Evolutionary conservation across 495 filamentous ascomycete species (phyloP).

Genomic region (Arthonia radiata): DNA sequence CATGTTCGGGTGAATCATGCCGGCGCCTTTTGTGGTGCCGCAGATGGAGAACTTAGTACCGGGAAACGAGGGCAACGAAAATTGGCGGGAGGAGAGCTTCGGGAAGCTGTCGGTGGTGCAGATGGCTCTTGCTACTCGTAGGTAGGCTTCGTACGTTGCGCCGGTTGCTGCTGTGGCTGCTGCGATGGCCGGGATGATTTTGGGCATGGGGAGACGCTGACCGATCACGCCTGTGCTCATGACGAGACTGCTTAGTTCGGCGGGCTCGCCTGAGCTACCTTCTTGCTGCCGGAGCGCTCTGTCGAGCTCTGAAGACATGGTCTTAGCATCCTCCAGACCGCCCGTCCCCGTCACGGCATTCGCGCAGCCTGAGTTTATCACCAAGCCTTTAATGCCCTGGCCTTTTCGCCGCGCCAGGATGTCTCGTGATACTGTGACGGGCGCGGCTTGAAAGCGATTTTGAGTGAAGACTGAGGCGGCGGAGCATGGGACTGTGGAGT

Average conservation of each 20-base stretch:
- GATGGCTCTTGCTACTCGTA: conserved; percentile 70
- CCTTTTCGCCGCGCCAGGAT: conserved; percentile 41
- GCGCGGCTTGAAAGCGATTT: conserved; percentile 94
- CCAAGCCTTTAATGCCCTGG: conserved; percentile 48
- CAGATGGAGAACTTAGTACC: conserved; percentile 55
- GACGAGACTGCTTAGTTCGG: conserved; percentile 48
- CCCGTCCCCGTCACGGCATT: conserved; percentile 93
- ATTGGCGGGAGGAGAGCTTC: conserved; percentile 69
- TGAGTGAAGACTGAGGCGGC: conserved; percentile 90
- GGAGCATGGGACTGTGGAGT: conserved; percentile 70
- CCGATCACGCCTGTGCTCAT: conserved; percentile 99
- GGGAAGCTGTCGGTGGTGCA: conserved; percentile 99
- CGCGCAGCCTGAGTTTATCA: conserved; percentile 90
- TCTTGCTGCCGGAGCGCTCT: conserved; percentile 21
- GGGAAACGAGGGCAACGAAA: conserved; percentile 63
- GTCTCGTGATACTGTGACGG: conserved; percentile 58
- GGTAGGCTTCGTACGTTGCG: conserved; percentile 60
- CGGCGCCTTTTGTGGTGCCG: conserved; percentile 94
- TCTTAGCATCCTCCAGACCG: conserved; percentile 65
- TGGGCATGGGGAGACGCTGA: conserved; percentile 73
- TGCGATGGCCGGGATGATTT: conserved; percentile 66
- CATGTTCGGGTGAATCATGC: conserved; percentile 99
- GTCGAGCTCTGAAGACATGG: conserved; percentile 62
- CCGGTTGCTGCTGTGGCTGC: conserved; percentile 42
- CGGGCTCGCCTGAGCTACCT: conserved; percentile 17